Percentiles rank a stretch among this genome's conserved stretches.
Conservation (phyloP, 306 rosid species). For the Inga leiocalycina region DNA sequence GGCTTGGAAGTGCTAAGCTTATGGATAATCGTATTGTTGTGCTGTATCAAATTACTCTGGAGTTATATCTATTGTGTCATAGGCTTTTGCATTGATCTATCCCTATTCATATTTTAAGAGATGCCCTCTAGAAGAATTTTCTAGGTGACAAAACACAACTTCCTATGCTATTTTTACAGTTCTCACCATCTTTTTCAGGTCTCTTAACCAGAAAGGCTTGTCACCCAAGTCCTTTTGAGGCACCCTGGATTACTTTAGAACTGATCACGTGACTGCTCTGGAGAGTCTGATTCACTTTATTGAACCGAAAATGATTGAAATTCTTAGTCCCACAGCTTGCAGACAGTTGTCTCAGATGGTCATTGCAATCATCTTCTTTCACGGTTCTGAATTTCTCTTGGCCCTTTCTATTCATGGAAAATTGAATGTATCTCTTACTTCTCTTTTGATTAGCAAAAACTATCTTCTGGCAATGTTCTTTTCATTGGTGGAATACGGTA, state of each 20-base stretch:
- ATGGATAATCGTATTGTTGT: not conserved
- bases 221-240: constrained; percentile 36
- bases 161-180: constrained; percentile 30
- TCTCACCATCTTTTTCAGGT: constrained; percentile 44
- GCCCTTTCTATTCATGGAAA: constrained; percentile 73
- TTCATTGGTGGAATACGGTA: constrained; percentile 68
- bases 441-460: constrained; percentile 75
- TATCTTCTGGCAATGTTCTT: constrained; percentile 73
- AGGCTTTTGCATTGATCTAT: constrained; percentile 2
- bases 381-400: constrained; percentile 72
- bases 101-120: constrained; percentile 19
- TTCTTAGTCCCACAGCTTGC: constrained; percentile 61
- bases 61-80: not conserved
- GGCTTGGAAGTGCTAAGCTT: not conserved
- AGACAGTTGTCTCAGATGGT: constrained; percentile 73
- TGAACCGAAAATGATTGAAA: constrained; percentile 59
- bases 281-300: constrained; percentile 29
- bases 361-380: constrained; percentile 65
- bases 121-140: constrained; percentile 35
- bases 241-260: constrained; percentile 20
- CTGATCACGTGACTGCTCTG: constrained; percentile 12
- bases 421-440: constrained; percentile 56
- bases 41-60: not conserved
- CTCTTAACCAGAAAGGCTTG: constrained; percentile 25
- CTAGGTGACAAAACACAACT: constrained; percentile 21